phyloP scores from a whole-genome alignment of 2,329 filamentous ascomycete genomes.

The Ophiostoma piceae region DNA sequence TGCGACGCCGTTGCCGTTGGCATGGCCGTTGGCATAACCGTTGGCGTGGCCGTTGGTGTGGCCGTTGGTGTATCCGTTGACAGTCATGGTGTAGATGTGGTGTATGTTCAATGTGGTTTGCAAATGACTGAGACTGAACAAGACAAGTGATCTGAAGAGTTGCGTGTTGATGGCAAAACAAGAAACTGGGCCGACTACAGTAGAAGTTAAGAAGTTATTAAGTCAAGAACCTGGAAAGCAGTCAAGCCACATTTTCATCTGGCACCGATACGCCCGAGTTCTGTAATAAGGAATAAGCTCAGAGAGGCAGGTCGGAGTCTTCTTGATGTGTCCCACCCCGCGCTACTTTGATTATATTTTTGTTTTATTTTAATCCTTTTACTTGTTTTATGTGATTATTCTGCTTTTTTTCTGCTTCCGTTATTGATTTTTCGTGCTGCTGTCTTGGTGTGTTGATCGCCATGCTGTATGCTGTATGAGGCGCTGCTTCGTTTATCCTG shows the following conservation, averaged over 20 bases:
- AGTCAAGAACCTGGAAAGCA: background rate
- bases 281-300: slow-evolving; percentile 6
- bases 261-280: slow-evolving; percentile 18
- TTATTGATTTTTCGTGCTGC: background rate
- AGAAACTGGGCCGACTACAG: background rate
- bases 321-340: background rate
- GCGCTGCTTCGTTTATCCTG: background rate
- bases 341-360: background rate
- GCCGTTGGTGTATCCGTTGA: slow-evolving; percentile 21
- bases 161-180: slow-evolving; percentile 4
- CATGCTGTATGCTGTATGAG: slow-evolving; percentile 1
- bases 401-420: background rate
- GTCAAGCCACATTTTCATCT: slow-evolving; percentile 12
- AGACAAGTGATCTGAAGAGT: background rate
- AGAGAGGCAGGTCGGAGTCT: slow-evolving; percentile 4
- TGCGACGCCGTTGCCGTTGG: background rate
- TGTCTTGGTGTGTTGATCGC: background rate
- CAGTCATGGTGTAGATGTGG: slow-evolving; percentile 5
- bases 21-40: slow-evolving; percentile 20
- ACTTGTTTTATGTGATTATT: background rate
- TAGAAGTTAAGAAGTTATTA: background rate
- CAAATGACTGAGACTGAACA: background rate
- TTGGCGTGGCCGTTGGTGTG: slow-evolving; percentile 19
- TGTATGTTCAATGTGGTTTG: background rate
- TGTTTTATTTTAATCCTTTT: background rate